These are phyloP conservation scores for Rhodotorula sp. DNA, from an alignment of 1,284 basidiomycete genomes.

Conservation along the genomic window DNA sequence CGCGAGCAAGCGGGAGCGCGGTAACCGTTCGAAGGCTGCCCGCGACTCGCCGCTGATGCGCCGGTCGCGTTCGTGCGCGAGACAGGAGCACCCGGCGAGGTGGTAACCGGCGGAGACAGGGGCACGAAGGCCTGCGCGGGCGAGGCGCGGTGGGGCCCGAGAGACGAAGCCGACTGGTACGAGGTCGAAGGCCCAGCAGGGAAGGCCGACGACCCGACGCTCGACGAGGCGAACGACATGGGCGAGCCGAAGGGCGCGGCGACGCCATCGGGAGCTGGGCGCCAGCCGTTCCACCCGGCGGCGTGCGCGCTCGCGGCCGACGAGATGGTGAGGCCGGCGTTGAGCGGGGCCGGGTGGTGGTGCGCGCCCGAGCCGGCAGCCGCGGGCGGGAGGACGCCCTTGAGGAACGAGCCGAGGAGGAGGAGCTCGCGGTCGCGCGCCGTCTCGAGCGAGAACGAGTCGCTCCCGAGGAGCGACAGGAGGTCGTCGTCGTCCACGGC, in stretches of 20 bases:
- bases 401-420: slow-evolving; percentile 21
- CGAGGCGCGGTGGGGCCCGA: not conserved
- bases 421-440: slow-evolving; percentile 24
- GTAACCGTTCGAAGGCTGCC: not conserved
- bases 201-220: not conserved
- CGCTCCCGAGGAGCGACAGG: slow-evolving; percentile 6
- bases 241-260: slow-evolving; percentile 19
- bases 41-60: not conserved
- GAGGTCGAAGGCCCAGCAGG: not conserved
- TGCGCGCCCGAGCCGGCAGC: not conserved
- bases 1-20: slow-evolving; percentile 18
- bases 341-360: not conserved
- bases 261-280: slow-evolving; percentile 1
- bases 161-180: not conserved
- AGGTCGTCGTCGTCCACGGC: slow-evolving; percentile 27
- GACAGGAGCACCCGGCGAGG: not conserved
- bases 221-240: slow-evolving; percentile 15
- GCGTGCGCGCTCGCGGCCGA: not conserved
- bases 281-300: slow-evolving; percentile 17
- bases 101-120: not conserved
- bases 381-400: slow-evolving; percentile 5
- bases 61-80: not conserved
- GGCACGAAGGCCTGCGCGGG: not conserved
- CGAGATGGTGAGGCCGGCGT: not conserved
- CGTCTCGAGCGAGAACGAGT: slow-evolving; percentile 24